Conservation (phyloP, 164 flowering plant genomes). For the Vitis amurensis region DNA sequence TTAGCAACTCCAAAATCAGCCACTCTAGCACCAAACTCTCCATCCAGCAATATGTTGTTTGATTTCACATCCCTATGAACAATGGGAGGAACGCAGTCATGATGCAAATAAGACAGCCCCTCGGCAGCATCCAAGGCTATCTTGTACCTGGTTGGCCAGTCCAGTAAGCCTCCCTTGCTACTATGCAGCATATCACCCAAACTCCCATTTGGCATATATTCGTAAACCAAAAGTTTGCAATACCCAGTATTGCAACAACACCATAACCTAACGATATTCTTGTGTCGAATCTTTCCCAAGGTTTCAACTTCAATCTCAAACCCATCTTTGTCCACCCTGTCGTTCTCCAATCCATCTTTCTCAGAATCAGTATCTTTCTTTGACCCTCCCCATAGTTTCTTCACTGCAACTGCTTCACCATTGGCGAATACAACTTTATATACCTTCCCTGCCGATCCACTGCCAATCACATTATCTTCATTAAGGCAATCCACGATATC, state of each 20-base stretch:
- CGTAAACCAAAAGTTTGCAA: slow-evolving; percentile 66
- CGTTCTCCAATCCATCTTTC: not conserved
- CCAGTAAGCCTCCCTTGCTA: slow-evolving; percentile 47
- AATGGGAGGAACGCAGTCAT: slow-evolving; percentile 72
- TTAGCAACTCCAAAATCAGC: slow-evolving; percentile 83
- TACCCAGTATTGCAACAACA: slow-evolving; percentile 56
- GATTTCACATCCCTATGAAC: slow-evolving; percentile 77
- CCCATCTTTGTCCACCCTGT: slow-evolving; percentile 32
- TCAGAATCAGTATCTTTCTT: slow-evolving; percentile 15
- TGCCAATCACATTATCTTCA: slow-evolving; percentile 68
- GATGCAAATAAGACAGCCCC: slow-evolving; percentile 75
- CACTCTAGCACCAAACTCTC: slow-evolving; percentile 57
- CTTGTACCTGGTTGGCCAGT: slow-evolving; percentile 55
- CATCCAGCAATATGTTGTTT: slow-evolving; percentile 69
- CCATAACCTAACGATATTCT: slow-evolving; percentile 69
- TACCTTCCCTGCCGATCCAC: slow-evolving; percentile 72
- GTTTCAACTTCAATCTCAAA: slow-evolving; percentile 71
- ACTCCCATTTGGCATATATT: slow-evolving; percentile 77
- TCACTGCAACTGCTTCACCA: slow-evolving; percentile 71
- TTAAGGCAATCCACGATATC: slow-evolving; percentile 54
- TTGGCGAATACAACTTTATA: slow-evolving; percentile 61
- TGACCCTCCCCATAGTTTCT: slow-evolving; percentile 49
- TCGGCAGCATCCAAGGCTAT: slow-evolving; percentile 30
- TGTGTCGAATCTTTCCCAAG: slow-evolving; percentile 70
- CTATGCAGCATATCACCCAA: slow-evolving; percentile 71